Evolutionary conservation across 805 yeast genomes (phyloP).

Genomic region (Candida tammaniensis): DNA sequence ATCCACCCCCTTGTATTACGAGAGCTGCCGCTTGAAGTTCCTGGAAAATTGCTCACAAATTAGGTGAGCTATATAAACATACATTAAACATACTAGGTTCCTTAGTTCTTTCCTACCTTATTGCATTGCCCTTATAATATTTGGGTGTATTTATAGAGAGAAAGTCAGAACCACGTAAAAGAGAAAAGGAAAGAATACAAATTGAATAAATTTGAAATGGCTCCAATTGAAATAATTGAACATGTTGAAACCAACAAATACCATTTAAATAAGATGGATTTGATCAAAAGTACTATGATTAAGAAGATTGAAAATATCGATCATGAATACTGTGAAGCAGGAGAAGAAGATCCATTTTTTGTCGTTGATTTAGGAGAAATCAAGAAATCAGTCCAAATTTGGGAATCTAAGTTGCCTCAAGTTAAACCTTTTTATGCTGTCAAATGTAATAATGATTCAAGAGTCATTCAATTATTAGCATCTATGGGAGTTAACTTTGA

Average conservation of each 20-base stretch:
- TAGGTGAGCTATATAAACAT: too few species aligned
- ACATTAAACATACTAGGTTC: too few species aligned
- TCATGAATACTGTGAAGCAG: constrained; percentile 8
- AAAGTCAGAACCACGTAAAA: too few species aligned
- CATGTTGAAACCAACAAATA: too few species aligned
- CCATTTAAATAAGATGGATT: too few species aligned
- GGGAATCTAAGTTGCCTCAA: constrained; percentile 66
- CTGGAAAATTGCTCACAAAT: constrained; percentile 28
- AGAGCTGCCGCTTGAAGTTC: constrained; percentile 47
- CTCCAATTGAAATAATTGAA: too few species aligned
- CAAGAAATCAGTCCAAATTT: constrained; percentile 54
- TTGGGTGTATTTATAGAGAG: too few species aligned
- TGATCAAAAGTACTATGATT: constrained; percentile 5
- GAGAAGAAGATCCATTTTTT: constrained; percentile 79
- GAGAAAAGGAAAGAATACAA: too few species aligned
- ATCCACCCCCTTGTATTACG: too few species aligned
- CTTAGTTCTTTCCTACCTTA: too few species aligned
- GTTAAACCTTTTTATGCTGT: constrained; percentile 92
- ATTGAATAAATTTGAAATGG: too few species aligned
- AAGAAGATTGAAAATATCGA: constrained; percentile 21
- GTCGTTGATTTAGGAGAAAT: constrained; percentile 83
- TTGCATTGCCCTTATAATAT: too few species aligned
- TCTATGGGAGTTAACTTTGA: constrained; percentile 76
- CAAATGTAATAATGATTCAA: constrained; percentile 80
- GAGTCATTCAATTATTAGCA: constrained; percentile 56